Evolutionary conservation across 305 asterid genomes (phyloP).

Genomic region (Rubia tinctorum): DNA sequence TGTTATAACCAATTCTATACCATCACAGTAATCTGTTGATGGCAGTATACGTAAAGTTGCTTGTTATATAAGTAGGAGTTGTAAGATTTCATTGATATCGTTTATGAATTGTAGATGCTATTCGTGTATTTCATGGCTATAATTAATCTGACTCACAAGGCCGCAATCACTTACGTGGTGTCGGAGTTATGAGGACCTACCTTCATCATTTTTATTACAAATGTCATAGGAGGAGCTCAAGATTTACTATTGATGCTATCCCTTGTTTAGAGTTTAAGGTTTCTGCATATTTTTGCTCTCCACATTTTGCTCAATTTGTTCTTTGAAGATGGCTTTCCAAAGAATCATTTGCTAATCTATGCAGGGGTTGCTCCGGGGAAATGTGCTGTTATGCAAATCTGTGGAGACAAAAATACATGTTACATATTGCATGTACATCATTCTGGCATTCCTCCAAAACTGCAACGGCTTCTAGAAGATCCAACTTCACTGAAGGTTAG

Average conservation of each 20-base stretch:
- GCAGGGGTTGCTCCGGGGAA: conserved; percentile 83
- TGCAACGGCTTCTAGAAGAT: conserved; percentile 71
- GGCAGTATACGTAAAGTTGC: neutral
- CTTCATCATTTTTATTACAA: neutral
- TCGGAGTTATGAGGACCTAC: neutral
- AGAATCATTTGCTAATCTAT: conserved; percentile 15
- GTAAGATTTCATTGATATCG: neutral
- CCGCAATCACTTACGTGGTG: neutral
- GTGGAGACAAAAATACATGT: conserved; percentile 60
- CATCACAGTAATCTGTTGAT: neutral
- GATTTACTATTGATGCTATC: neutral
- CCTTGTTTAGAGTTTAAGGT: neutral
- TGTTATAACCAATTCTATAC: neutral
- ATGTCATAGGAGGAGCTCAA: neutral
- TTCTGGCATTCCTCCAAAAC: conserved; percentile 68
- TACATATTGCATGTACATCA: conserved; percentile 77
- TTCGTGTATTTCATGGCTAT: neutral
- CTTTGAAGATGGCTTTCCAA: conserved; percentile 1
- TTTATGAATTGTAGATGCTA: neutral
- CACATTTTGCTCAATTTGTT: conserved; percentile 12
- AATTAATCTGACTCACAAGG: neutral
- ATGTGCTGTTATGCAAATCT: conserved; percentile 92
- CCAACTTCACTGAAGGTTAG: conserved; percentile 62
- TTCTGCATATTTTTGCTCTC: neutral
- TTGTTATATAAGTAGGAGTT: neutral